Base-by-base conservation (phyloP, 345 rosid genomes). In the Camelina hispida region DNA sequence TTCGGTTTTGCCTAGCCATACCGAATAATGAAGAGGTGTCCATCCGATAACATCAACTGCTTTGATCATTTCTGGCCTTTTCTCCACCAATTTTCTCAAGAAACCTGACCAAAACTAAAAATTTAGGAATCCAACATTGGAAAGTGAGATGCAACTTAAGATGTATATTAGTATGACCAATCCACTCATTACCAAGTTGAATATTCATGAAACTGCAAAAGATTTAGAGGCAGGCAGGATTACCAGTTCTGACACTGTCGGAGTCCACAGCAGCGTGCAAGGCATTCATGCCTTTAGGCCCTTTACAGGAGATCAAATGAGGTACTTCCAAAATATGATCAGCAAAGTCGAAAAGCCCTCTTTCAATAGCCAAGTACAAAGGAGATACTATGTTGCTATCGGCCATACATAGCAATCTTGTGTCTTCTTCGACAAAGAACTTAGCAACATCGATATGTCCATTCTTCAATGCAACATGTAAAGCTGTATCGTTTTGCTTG, bases 351-450 rank as follows among this genome's bases (percentile, higher is more conserved):
- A 61, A 40, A 32, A 42, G 17, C 12, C 59, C 75, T 62, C 78
- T 71, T 72, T 77, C 81, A 46, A 77, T 50, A 59, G 83, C 81
- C 9, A 81, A 25, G 61, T 53, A 77, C 20, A 81, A 23, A 8
- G 83, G 83, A 58, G 75, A 72, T 3, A 17, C 13, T 1, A 32
- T 28, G 34, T 50, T 25, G 46, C 9, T 58, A 48, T 63, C 63
- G 11, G 25, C 22, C 56, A 72, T 60, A 9, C 30, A 37, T 20
- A 68, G 4, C 50, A 80, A 60, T 25, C 42, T 11, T 20, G 23
- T 38, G 28, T 81, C 81, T 64, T 44, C 50, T 51, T 65, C 72
- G 32, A 62, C 10, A 6, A 81, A 51, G 69, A 68, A 28, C 75
- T 72, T 65, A 35, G 77, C 79, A 2, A 73, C 50, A 35, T 68